Evolutionary conservation across 306 rosid species (phyloP), one percentile per base, ranked within the genome.

Genomic region (Abrus pulchellus): DNA sequence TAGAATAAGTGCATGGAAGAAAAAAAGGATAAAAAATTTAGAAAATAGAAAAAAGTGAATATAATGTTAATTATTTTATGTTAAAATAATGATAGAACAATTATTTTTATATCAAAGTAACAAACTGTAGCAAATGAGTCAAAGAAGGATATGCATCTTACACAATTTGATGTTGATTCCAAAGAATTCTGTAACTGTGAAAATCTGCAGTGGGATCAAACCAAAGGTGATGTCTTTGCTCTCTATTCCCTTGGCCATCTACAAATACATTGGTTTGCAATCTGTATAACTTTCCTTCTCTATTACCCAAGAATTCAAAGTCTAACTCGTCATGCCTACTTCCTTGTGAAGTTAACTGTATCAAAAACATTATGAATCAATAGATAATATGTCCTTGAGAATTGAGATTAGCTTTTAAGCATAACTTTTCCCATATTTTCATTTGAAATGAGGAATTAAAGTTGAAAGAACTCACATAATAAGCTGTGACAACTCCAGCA

Each of bases 151-250:
- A 33, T n/a, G 14, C 33, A 13, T 65, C 91, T 72, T 86, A 90
- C 97, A 90, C 92, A 72, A 88, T 85, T 66, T 92, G 94, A 74
- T 85, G 86, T 27, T 34, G 79, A 68, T 90, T 92, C 92, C 90
- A 87, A 43, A 88, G 97, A 70, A 91, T 72, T 45, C 49, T 14
- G 60, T 88, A 89, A 12, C 27, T 48, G 56, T 90, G 94, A 65
- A 83, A 92, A 76, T 83, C 78, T 32, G 57, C 8, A 0, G 88
- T 68, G 1, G 97, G 97, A 30, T 92, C 88, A 73, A 92, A 92
- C 97, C 97, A 92, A 41, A 90, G 89, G 0, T 0, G 71, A 28
- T 74, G 12, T 9, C 90, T 85, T 88, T 92, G 92, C 80, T 92
- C 97, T 83, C 91, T 85, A 1, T 13, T 13, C 3, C 88, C 92